Base-by-base conservation (phyloP, 495 filamentous ascomycete species). In the Penicillium paradoxum region DNA sequence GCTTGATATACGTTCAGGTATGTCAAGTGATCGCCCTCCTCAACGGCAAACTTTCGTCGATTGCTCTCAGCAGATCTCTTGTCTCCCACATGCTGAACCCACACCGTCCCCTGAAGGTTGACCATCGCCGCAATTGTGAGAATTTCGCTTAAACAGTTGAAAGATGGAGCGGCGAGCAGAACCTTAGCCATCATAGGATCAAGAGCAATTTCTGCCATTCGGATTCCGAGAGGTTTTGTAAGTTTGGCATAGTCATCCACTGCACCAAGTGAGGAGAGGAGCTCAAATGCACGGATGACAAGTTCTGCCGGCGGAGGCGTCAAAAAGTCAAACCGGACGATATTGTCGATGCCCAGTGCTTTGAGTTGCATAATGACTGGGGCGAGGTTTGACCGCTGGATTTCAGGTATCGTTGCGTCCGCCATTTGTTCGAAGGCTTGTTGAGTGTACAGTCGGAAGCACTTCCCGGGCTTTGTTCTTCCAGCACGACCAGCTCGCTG, bases 121-220 rank as follows among this genome's bases (percentile, higher is more conserved):
- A 89, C 88, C 95, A 99, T 97, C 32, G 93, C 91, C 24, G 95
- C 91, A 59, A 97, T 95, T 6, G 84, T 86, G 14, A 99, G 74
- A 19, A 97, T 87, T 68, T 96, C 91, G 61, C 83, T 86, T 25
- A 91, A 68, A 62, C 91, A 97, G 25, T 77, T 76, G 68, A 96
- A 93, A 14, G 75, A 73, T 2, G 83, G 71, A 1, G 89, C 88
- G n/a, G 83, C 81, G 14, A 97, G 82, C 8, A 97, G 79, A 6
- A 88, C 90, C 67, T 92, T 96, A 13, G 84, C 88, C 83, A 97
- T 91, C 91, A 97, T 97, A 1, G 95, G 95, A 58, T 96, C 91
- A 14, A 97, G 82, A 0, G 91, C 87, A 53, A 99, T 78, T 69
- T 97, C 95, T 7, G 95, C 93, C 90, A 99, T 97, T 44, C 92